Base-by-base conservation (phyloP, 1,284 basidiomycete genomes). In the Porodaedalea pini region DNA sequence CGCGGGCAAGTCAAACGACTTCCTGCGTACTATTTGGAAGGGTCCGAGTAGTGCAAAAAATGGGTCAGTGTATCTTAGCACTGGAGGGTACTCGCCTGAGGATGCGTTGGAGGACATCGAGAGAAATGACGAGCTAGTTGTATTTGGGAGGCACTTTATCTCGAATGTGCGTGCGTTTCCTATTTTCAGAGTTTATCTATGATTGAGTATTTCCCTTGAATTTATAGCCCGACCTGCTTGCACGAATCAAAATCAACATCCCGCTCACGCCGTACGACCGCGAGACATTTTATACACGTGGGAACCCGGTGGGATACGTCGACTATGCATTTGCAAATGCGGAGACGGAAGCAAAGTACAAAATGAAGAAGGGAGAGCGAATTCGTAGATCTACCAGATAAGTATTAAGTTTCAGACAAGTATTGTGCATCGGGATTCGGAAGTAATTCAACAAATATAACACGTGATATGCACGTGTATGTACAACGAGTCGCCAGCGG, bases 91-190 rank as follows among this genome's bases (percentile, higher is more conserved):
- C 51, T 67, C 61, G 0, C 59, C 66, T 3, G 67, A 68, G 44
- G 61, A 34, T 1, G 73, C 71, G 11, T 54, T 71, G 2, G 51
- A 64, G 13, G 54, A 47, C 2, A 67, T 68, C 0, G 69, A 71
- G 62, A 54, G 67, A 65, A 62, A 65, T 61, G 67, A 69, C 58
- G 65, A 76, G 62, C 37, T 79, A 6, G 66, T 80, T 45, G 77
- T 74, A 0, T 77, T 80, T 58, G 82, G 78, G 1, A 68, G 81
- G 10, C 66, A 66, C 53, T 84, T 78, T 63, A 78, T 81, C 53
- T 66, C 73, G 0, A 78, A 78, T 60, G 71, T 76, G 52, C 63
- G 73, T 63, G 7, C 34, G n/a, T 45, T 39, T 51, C 32, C 4
- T 37, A 7, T 41, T 11, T 23, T 15, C 17, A 48, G 3, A n/a